Conservation (phyloP, 2,329 filamentous ascomycete species). For the Periglandula ipomoeae region DNA sequence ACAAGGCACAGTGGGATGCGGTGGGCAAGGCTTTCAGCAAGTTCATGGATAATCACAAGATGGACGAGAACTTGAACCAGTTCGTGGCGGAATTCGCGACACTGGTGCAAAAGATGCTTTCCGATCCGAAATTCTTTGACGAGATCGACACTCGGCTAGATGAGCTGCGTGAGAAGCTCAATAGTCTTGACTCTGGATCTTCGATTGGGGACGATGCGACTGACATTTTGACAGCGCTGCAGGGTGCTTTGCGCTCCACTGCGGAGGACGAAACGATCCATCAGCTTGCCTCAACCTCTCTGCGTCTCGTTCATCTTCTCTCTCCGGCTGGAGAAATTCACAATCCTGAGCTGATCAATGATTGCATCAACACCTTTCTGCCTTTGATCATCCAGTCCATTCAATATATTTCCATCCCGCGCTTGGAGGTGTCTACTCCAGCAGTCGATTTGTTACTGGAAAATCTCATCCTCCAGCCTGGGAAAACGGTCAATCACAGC, state of each 20-base stretch:
- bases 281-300: constrained; percentile 56
- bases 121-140: constrained; percentile 78
- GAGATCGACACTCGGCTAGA: constrained; percentile 51
- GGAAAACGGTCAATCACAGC: constrained; percentile 70
- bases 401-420: constrained; percentile 82
- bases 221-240: constrained; percentile 57
- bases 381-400: constrained; percentile 68
- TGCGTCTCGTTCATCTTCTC: constrained; percentile 60
- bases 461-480: constrained; percentile 84
- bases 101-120: constrained; percentile 71
- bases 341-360: constrained; percentile 64
- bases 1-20: constrained; percentile 64
- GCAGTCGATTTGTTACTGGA: constrained; percentile 80
- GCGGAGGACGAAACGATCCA: constrained; percentile 63
- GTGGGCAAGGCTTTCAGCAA: constrained; percentile 59
- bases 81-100: constrained; percentile 65
- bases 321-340: constrained; percentile 55
- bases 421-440: constrained; percentile 78
- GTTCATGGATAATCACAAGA: constrained; percentile 63
- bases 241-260: constrained; percentile 59
- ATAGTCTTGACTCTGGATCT: constrained; percentile 58
- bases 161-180: constrained; percentile 42
- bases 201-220: constrained; percentile 66
- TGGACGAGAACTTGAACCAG: constrained; percentile 74
- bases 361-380: constrained; percentile 71